These are phyloP conservation scores for Pyrus pyrifolia DNA, from an alignment of 306 rosid species.

Conservation along the genomic window DNA sequence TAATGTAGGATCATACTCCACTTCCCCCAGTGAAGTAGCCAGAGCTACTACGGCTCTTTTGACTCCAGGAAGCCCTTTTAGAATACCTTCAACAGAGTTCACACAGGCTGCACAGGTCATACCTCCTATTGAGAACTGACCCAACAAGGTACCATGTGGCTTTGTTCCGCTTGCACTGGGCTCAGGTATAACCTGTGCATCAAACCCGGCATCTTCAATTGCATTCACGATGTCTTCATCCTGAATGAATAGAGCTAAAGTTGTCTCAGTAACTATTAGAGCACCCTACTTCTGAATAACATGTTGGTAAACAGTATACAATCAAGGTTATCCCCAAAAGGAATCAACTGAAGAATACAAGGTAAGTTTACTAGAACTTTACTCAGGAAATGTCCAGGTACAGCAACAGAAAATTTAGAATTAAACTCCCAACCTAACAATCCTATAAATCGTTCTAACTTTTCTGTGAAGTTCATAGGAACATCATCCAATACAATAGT, in stretches of 20 bases:
- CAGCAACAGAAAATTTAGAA: neutral
- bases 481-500: neutral
- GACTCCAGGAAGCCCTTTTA: constrained; percentile 76
- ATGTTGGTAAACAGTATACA: neutral
- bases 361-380: neutral
- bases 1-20: constrained; percentile 70
- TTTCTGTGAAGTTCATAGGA: neutral
- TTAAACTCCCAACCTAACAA: neutral
- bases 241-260: constrained; percentile 37
- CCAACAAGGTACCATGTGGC: constrained; percentile 53
- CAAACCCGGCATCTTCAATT: constrained; percentile 98
- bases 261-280: constrained; percentile 14
- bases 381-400: neutral
- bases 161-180: constrained; percentile 46
- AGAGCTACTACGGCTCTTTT: constrained; percentile 85
- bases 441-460: neutral
- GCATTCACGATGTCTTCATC: constrained; percentile 78
- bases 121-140: constrained; percentile 90
- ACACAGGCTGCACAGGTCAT: constrained; percentile 99
- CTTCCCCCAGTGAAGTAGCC: constrained; percentile 90
- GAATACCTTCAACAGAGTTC: constrained; percentile 85
- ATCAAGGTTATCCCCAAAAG: neutral
- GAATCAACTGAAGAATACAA: neutral
- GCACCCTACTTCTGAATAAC: neutral
- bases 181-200: constrained; percentile 84